phyloP scores from a whole-genome alignment of 1,139 yeast genomes.

The Hansenula sp. region DNA sequence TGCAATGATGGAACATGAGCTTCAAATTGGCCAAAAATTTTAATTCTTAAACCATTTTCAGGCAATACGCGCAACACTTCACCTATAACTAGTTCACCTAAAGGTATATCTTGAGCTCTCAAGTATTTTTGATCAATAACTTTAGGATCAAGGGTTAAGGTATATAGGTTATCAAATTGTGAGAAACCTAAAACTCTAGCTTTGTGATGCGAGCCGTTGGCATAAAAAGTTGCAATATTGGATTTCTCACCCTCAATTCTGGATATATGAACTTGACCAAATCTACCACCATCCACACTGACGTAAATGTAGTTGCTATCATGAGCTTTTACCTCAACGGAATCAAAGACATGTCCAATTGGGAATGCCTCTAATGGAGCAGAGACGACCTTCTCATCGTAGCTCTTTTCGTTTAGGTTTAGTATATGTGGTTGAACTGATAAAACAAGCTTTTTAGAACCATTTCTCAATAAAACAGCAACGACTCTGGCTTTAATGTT shows the following conservation, averaged over 20 bases:
- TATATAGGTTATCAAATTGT: slow-evolving; percentile 57
- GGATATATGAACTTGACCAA: slow-evolving; percentile 73
- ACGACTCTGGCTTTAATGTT: slow-evolving; percentile 65
- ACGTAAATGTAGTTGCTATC: slow-evolving; percentile 54
- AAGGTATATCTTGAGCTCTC: slow-evolving; percentile 64
- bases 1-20: slow-evolving; percentile 76
- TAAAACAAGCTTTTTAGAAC: slow-evolving; percentile 55
- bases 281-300: slow-evolving; percentile 49
- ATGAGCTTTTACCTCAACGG: slow-evolving; percentile 53
- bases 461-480: slow-evolving; percentile 53
- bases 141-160: slow-evolving; percentile 64
- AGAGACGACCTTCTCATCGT: slow-evolving; percentile 23
- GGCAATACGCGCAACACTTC: slow-evolving; percentile 58
- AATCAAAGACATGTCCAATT: slow-evolving; percentile 66
- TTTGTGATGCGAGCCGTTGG: slow-evolving; percentile 58
- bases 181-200: slow-evolving; percentile 79
- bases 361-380: slow-evolving; percentile 66
- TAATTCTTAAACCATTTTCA: slow-evolving; percentile 67
- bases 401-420: slow-evolving; percentile 21
- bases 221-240: slow-evolving; percentile 41
- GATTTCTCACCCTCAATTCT: slow-evolving; percentile 51
- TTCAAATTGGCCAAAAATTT: slow-evolving; percentile 56
- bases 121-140: slow-evolving; percentile 62
- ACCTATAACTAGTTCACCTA: slow-evolving; percentile 62
- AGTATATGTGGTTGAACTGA: slow-evolving; percentile 60